phyloP scores from a whole-genome alignment of 139 green algal species.

The Deuterostichococcus epilithicus region DNA sequence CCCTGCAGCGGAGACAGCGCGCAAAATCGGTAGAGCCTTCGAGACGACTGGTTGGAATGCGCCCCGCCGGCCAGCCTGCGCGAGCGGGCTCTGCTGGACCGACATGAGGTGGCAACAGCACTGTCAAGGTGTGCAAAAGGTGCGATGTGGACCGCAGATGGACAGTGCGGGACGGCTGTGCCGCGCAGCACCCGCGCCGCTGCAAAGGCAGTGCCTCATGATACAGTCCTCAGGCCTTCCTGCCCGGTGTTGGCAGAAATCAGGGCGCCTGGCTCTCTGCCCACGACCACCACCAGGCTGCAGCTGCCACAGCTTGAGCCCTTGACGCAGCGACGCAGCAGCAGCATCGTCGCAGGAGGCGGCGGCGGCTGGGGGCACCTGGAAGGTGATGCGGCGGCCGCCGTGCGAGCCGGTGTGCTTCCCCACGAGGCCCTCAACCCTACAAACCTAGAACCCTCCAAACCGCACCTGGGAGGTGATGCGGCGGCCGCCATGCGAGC shows the following conservation, averaged over 20 bases:
- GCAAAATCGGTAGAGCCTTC: not conserved
- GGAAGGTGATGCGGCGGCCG: constrained; percentile 77
- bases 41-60: not conserved
- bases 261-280: too few species aligned
- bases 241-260: too few species aligned
- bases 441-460: not conserved
- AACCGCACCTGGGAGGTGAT: constrained; percentile 67
- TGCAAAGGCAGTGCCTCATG: too few species aligned
- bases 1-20: constrained; percentile 37
- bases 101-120: constrained; percentile 4
- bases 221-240: too few species aligned
- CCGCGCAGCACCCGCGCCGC: too few species aligned
- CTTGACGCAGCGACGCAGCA: not conserved
- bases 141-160: too few species aligned
- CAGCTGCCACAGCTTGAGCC: too few species aligned
- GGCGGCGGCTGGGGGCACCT: constrained; percentile 21
- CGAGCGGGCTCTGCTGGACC: not conserved
- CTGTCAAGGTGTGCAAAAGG: not conserved
- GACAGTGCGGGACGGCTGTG: too few species aligned
- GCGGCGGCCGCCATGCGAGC: constrained; percentile 68
- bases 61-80: not conserved
- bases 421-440: constrained; percentile 44
- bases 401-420: constrained; percentile 58
- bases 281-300: too few species aligned
- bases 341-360: not conserved